Percentiles rank a stretch among this genome's conserved stretches.
These are phyloP conservation scores for Luffa aegyptiaca DNA, from an alignment of 306 rosid genomes.

Conservation along the genomic window DNA sequence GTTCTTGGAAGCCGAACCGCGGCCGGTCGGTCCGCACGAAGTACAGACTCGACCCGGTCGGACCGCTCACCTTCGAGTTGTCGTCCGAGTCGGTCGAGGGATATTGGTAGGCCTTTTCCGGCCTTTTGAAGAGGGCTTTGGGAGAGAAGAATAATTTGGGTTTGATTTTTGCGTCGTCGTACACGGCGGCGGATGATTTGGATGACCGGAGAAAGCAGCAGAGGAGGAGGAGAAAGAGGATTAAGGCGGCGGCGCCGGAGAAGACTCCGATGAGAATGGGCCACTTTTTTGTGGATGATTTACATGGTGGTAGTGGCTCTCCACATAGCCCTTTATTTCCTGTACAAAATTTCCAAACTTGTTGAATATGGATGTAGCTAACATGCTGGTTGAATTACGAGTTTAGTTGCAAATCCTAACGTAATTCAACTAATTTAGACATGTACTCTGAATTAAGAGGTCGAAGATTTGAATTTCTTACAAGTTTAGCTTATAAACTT, in stretches of 20 bases:
- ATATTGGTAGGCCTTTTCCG: conserved; percentile 7
- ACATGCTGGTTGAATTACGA: no score
- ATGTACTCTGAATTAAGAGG: no score
- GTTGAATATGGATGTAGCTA: no score
- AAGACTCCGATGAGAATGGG: conserved; percentile 12
- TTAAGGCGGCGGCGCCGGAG: conserved; percentile 19
- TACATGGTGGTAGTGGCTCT: conserved; percentile 47
- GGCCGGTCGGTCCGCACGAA: conserved; percentile 32
- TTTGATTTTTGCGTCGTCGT: background rate
- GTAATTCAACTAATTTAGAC: no score
- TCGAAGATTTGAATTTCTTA: no score
- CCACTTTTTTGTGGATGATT: conserved; percentile 17
- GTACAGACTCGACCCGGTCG: conserved; percentile 20
- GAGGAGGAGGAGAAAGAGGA: conserved; percentile 16
- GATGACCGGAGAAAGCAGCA: conserved; percentile 9
- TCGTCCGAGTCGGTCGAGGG: conserved; percentile 9
- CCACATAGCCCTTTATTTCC: conserved; percentile 69
- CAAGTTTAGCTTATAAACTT: no score
- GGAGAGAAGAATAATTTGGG: background rate
- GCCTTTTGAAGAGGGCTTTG: background rate
- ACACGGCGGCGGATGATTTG: background rate
- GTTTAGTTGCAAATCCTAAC: no score
- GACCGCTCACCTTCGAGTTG: conserved; percentile 17
- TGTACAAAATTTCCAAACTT: conserved; percentile 11
- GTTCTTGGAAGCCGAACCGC: conserved; percentile 50